Base-by-base conservation (phyloP, 169 alveolate genomes). In the Cryptosporidium muris region DNA sequence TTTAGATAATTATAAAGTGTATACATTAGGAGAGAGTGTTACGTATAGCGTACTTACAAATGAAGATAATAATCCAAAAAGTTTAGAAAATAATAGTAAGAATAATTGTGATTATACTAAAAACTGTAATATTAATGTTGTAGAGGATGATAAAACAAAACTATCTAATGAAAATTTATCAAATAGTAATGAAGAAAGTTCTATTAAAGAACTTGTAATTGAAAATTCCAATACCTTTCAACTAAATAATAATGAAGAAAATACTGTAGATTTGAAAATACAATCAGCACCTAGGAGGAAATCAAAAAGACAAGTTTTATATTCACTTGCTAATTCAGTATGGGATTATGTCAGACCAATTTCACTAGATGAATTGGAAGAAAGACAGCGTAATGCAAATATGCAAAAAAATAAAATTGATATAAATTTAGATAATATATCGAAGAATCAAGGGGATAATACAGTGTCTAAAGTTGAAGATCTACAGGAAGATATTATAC, bases 341-440 rank as follows among this genome's bases (percentile, higher is more conserved):
- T 74, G 85, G 85, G 85, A 74, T 74, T 74, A 74, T 60, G 67
- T 74, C 16, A 74, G 60, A 51, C 85, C 85, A 34, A 52, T 48
- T 34, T 48, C 63, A 14, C 60, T 60, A 40, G 85, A 74, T 14
- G 85, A 74, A 25, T 52, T 64, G 9, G 80, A 64, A 36, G 56
- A 45, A 4, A 64, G 14, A 4, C 42, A 9, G n/a, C 25, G 25
- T 25, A 25, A 25, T 25, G 25, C 25, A 25, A 25, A 25, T 25
- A 16, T 52, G 40, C 11, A 14, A 66, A 49, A 66, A 3, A 65
- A 53, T 2, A 12, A 40, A 9, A 65, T 11, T 51, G 9, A 25
- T 6, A 34, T 25, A n/a, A 34, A 16, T 11, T 12, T 12, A 11
- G 66, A 34, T 53, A 63, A 74, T 58, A 4, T 34, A 16, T 58